Conservation (phyloP, 441 rosid species). For the Populus hybrid region DNA sequence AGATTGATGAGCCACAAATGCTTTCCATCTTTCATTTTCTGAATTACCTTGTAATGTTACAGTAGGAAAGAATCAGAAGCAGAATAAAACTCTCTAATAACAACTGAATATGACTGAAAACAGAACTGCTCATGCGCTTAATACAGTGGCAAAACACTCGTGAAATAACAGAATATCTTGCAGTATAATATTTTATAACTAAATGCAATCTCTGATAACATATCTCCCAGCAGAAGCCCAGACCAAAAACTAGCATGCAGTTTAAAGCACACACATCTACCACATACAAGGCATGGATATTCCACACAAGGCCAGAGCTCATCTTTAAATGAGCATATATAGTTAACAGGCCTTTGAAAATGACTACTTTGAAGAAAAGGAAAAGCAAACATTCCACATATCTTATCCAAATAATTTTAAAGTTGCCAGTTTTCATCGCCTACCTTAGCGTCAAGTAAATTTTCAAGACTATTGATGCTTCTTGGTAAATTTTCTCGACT, state of each 20-base stretch:
- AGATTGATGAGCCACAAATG: background rate
- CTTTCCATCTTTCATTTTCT: background rate
- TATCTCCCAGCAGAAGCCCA: background rate
- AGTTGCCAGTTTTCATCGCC: slow-evolving; percentile 25
- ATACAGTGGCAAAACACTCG: background rate
- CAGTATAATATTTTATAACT: background rate
- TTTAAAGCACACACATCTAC: background rate
- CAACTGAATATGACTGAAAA: background rate
- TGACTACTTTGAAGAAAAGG: background rate
- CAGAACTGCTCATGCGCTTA: background rate
- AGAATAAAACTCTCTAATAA: background rate
- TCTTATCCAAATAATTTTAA: background rate
- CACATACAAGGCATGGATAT: background rate
- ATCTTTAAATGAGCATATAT: background rate
- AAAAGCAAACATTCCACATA: background rate
- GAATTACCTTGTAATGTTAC: background rate
- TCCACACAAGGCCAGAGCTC: background rate
- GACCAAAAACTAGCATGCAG: background rate
- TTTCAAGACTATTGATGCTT: slow-evolving; percentile 91
- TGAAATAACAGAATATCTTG: background rate
- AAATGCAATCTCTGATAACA: background rate
- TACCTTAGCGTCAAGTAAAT: slow-evolving; percentile 91
- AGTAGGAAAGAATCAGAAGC: background rate
- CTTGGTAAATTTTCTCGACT: slow-evolving; percentile 59
- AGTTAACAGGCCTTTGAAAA: background rate